A percentile compares a stretch with the other conserved stretches of the same genome.
These are phyloP conservation scores for Excoecaria agallocha DNA, from an alignment of 345 rosid species.

Conservation along the genomic window DNA sequence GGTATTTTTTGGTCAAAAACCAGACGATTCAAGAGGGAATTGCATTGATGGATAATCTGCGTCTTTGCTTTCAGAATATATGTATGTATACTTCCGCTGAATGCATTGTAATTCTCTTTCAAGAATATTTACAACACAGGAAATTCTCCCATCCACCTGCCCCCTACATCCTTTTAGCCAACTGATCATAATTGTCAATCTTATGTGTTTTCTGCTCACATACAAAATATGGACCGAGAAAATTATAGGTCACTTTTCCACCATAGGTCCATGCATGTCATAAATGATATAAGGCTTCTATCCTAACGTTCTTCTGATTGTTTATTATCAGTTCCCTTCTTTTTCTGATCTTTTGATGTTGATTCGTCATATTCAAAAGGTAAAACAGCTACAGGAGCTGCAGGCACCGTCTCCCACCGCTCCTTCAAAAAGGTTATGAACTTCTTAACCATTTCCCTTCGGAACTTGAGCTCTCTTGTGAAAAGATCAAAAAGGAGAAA, in stretches of 20 bases:
- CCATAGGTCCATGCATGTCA: background rate
- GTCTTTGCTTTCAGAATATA: background rate
- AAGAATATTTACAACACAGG: background rate
- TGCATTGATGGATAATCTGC: background rate
- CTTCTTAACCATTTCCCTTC: conserved; percentile 68
- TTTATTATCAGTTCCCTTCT: conserved; percentile 27
- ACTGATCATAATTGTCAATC: no score
- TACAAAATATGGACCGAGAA: background rate
- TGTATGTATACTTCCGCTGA: no score
- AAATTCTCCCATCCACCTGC: no score
- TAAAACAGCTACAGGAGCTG: conserved; percentile 74
- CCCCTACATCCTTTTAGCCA: no score
- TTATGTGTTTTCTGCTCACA: background rate
- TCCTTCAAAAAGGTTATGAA: conserved; percentile 60
- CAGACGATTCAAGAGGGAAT: background rate
- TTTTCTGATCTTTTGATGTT: conserved; percentile 33
- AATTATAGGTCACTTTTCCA: background rate
- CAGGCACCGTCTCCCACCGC: conserved; percentile 86
- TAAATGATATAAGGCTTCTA: conserved; percentile 20
- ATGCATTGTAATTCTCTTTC: background rate
- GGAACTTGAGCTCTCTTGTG: conserved; percentile 82
- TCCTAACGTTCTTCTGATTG: conserved; percentile 30
- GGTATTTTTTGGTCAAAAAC: background rate
- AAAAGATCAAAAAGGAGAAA: conserved; percentile 68
- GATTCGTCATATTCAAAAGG: conserved; percentile 56